These are phyloP conservation scores for Daldinia grandis DNA, from an alignment of 495 filamentous ascomycete genomes.

Conservation along the genomic window DNA sequence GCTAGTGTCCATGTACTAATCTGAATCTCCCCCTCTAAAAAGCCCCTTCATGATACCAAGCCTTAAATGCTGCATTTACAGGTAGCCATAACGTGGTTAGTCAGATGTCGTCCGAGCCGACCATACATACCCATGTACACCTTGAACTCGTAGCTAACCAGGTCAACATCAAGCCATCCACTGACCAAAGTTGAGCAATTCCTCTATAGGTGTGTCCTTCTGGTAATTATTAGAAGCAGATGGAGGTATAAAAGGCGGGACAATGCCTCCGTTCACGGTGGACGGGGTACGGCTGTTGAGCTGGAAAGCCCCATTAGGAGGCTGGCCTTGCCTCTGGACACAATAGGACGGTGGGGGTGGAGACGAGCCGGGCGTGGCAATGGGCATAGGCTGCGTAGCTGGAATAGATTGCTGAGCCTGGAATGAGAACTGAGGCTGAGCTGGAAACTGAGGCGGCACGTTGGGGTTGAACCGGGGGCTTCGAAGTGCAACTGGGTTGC, in stretches of 20 bases:
- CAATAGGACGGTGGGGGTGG: not conserved
- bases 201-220: not conserved
- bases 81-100: not conserved
- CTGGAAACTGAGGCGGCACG: not conserved
- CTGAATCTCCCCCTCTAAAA: not conserved
- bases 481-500: not conserved
- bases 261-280: not conserved
- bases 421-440: not conserved
- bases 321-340: not conserved
- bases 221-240: not conserved
- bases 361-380: not conserved
- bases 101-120: not conserved
- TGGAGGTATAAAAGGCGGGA: not conserved
- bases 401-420: not conserved
- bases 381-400: not conserved
- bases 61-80: not conserved
- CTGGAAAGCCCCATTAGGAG: not conserved
- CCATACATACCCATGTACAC: not conserved
- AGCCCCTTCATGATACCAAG: not conserved
- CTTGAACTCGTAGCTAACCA: not conserved
- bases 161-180: not conserved
- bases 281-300: not conserved
- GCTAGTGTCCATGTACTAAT: not conserved
- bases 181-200: not conserved
- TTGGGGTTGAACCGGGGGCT: not conserved